These are phyloP conservation scores for Wallacemonas sp. DNA, from an alignment of 208 protist genomes.

Conservation along the genomic window DNA sequence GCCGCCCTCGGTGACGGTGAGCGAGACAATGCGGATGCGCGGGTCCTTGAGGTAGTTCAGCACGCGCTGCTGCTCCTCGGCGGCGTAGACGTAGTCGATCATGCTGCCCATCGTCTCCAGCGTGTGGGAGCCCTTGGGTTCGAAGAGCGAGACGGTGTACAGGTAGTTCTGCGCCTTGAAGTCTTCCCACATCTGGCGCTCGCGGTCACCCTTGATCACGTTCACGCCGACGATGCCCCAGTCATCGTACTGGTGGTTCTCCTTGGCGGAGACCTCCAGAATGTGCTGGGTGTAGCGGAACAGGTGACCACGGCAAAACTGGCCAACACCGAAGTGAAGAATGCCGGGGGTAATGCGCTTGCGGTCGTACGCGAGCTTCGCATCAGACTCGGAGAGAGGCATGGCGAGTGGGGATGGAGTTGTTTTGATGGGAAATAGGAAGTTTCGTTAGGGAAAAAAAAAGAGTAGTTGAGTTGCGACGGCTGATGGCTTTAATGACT, in stretches of 20 bases:
- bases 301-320: constrained; percentile 42
- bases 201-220: constrained; percentile 26
- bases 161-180: constrained; percentile 45
- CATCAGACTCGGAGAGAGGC: constrained; percentile 21
- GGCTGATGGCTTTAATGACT: background rate
- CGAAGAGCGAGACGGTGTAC: constrained; percentile 41
- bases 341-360: constrained; percentile 31
- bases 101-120: constrained; percentile 33
- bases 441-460: background rate
- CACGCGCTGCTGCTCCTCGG: constrained; percentile 31
- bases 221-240: constrained; percentile 45
- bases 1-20: constrained; percentile 53
- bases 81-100: constrained; percentile 38
- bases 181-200: constrained; percentile 36
- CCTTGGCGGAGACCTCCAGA: constrained; percentile 31
- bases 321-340: constrained; percentile 40
- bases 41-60: constrained; percentile 33
- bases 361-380: constrained; percentile 34
- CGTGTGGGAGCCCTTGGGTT: constrained; percentile 21
- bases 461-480: background rate
- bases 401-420: background rate
- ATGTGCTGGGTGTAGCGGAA: constrained; percentile 45
- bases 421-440: constrained; percentile 12
- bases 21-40: constrained; percentile 38
- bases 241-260: constrained; percentile 29